phyloP scores from a whole-genome alignment of 2,329 filamentous ascomycete genomes.

The Talaromyces sp. region DNA sequence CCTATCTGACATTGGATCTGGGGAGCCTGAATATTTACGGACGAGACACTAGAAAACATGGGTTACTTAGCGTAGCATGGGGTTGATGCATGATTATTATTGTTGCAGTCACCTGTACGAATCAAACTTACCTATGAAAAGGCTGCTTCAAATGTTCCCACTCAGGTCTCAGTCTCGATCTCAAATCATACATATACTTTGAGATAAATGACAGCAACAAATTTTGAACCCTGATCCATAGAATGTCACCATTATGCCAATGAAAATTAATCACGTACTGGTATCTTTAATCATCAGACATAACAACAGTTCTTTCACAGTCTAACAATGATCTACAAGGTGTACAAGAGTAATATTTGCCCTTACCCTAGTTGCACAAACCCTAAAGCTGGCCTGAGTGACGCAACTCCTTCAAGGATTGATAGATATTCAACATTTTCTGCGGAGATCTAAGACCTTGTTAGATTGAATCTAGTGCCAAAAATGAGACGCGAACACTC shows the following conservation, averaged over 20 bases:
- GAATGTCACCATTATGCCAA: too few relatives aligned
- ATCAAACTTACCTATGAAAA: neutral
- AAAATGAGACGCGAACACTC: neutral
- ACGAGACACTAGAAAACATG: neutral
- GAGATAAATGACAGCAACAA: too few relatives aligned
- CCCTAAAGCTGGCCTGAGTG: neutral
- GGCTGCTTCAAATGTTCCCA: too few relatives aligned
- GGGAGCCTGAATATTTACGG: neutral
- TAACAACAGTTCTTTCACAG: too few relatives aligned
- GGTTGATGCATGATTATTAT: neutral
- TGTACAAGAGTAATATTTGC: neutral
- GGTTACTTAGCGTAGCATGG: neutral
- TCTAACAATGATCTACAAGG: neutral
- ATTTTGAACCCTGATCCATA: too few relatives aligned
- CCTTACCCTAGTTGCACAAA: neutral
- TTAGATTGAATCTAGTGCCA: neutral
- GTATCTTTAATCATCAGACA: too few relatives aligned
- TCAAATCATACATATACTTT: too few relatives aligned
- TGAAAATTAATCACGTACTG: too few relatives aligned
- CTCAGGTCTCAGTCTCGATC: too few relatives aligned
- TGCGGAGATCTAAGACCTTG: neutral
- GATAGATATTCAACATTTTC: neutral
- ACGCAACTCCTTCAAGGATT: neutral
- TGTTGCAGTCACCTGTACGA: neutral
- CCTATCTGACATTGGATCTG: neutral